A percentile compares a stretch with the other conserved stretches of the same genome.
phyloP scores from a whole-genome alignment of 1,284 basidiomycete species.

The Microbotryomycetes sp. region DNA sequence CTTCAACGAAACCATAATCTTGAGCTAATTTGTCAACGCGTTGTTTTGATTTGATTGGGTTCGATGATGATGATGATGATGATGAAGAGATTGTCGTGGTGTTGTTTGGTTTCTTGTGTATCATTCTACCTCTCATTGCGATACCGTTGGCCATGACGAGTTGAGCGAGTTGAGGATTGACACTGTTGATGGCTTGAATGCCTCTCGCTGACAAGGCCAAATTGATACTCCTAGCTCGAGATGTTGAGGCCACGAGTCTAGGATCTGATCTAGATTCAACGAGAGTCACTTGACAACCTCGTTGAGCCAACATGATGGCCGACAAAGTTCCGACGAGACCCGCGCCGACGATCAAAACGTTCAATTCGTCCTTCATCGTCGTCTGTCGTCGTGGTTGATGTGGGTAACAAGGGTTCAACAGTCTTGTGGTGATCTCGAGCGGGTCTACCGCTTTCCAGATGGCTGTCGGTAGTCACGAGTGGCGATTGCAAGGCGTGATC shows the following conservation, averaged over 20 bases:
- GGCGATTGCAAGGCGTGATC: too few relatives aligned
- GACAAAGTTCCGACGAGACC: constrained; percentile 92
- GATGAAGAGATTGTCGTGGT: too few relatives aligned
- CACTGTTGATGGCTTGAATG: constrained; percentile 72
- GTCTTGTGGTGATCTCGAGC: too few relatives aligned
- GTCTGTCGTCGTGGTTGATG: too few relatives aligned
- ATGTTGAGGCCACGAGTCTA: neutral
- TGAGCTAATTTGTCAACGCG: constrained; percentile 10
- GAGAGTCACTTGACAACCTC: constrained; percentile 83
- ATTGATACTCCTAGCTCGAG: constrained; percentile 72
- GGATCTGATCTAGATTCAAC: constrained; percentile 59
- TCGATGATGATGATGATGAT: neutral
- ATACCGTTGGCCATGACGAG: constrained; percentile 73
- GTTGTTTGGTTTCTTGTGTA: constrained; percentile 63
- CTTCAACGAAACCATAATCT: constrained; percentile 30
- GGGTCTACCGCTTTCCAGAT: too few relatives aligned
- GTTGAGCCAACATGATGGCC: constrained; percentile 75
- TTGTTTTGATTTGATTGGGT: constrained; percentile 4
- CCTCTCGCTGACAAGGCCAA: constrained; percentile 91
- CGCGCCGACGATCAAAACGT: constrained; percentile 57
- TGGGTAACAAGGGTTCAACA: too few relatives aligned
- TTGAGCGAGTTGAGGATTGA: constrained; percentile 67
- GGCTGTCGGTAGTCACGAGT: too few relatives aligned
- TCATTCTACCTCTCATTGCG: constrained; percentile 94
- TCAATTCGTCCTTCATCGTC: neutral